Percentiles rank a stretch among this genome's conserved stretches.
Evolutionary conservation across 257 asterid genomes (phyloP).

Genomic region (Cynanchum wilfordii): DNA sequence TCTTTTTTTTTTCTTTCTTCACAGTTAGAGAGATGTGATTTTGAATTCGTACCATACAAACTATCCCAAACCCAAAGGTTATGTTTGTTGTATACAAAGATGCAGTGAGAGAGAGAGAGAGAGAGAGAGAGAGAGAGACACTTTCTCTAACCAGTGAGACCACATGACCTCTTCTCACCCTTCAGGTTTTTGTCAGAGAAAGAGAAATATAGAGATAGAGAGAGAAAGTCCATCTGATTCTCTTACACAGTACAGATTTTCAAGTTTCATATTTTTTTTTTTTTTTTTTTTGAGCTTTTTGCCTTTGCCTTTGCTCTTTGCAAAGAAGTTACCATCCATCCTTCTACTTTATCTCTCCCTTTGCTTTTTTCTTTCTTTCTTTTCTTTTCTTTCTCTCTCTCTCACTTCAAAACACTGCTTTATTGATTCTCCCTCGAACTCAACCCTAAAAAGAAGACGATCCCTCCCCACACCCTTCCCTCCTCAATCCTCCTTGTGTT

Average conservation of each 20-base stretch:
- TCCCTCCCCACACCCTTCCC: slow-evolving; percentile 18
- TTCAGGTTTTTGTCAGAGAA: too few species aligned
- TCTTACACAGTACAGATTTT: slow-evolving; percentile 18
- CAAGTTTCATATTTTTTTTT: background rate
- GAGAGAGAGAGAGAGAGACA: slow-evolving; percentile 19
- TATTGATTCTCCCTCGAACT: slow-evolving; percentile 49
- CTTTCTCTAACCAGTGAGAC: slow-evolving; percentile 32
- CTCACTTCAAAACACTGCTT: slow-evolving; percentile 60
- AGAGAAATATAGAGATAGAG: too few species aligned
- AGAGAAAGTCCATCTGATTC: slow-evolving; percentile 42
- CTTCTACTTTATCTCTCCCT: slow-evolving; percentile 36
- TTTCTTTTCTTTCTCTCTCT: slow-evolving; percentile 17
- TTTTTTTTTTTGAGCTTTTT: slow-evolving; percentile 44
- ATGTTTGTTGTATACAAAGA: background rate
- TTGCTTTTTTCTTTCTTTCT: slow-evolving; percentile 12
- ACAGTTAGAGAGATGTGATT: background rate
- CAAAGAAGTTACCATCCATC: slow-evolving; percentile 69
- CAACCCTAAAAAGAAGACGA: slow-evolving; percentile 37
- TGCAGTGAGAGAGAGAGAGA: too few species aligned
- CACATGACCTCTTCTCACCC: slow-evolving; percentile 39
- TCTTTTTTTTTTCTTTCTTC: too few species aligned
- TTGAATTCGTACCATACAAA: slow-evolving; percentile 22
- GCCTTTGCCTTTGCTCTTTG: slow-evolving; percentile 52
- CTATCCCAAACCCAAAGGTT: slow-evolving; percentile 27
- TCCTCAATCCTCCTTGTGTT: slow-evolving; percentile 43